phyloP scores from a whole-genome alignment of 495 filamentous ascomycete species.

The Trichocladium antarcticum region DNA sequence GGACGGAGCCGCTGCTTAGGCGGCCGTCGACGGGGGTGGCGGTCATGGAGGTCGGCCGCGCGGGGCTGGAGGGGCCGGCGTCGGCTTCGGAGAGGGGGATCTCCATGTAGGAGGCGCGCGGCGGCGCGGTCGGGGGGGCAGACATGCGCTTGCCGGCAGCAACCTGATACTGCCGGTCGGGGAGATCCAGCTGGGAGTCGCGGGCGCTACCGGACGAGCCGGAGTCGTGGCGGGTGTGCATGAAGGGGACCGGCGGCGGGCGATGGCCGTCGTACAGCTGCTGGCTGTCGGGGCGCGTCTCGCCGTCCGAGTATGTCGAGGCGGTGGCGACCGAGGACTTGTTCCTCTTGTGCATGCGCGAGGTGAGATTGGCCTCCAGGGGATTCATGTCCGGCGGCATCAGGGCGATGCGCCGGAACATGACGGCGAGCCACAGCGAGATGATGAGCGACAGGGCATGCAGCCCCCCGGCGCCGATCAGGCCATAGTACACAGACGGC shows the following conservation, averaged over 20 bases:
- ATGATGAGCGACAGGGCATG: constrained; percentile 60
- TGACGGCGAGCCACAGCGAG: constrained; percentile 56
- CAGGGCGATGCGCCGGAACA: constrained; percentile 67
- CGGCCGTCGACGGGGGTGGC: constrained; percentile 11
- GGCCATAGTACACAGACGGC: constrained; percentile 50
- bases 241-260: constrained; percentile 58
- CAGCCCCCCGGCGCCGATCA: constrained; percentile 49
- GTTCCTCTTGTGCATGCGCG: constrained; percentile 62
- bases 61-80: constrained; percentile 20
- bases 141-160: constrained; percentile 34
- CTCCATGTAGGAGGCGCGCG: constrained; percentile 31
- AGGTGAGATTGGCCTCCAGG: constrained; percentile 73
- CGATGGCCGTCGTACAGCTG: constrained; percentile 44
- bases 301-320: constrained; percentile 41
- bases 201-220: constrained; percentile 38
- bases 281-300: constrained; percentile 43
- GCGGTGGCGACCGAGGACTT: constrained; percentile 54
- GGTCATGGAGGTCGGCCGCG: constrained; percentile 18
- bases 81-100: constrained; percentile 28
- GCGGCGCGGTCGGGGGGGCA: constrained; percentile 17
- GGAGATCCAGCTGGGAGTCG: constrained; percentile 41
- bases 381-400: constrained; percentile 91
- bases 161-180: constrained; percentile 41
- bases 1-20: constrained; percentile 23
- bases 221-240: constrained; percentile 57